Conservation (phyloP, 768 basidiomycete species). For the Tricholoma furcatifolium region DNA sequence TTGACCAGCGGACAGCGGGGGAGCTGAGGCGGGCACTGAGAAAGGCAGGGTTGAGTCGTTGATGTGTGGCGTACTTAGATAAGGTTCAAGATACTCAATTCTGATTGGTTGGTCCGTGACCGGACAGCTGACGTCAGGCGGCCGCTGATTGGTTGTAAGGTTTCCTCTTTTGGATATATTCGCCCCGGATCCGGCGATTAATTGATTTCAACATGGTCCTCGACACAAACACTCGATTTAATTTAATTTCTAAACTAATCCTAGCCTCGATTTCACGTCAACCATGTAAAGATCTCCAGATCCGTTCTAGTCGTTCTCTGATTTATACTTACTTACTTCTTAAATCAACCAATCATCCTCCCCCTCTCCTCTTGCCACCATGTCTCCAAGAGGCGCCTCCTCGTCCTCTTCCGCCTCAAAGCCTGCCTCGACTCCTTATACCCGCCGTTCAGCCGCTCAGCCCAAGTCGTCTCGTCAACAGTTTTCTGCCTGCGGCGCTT, state of each 20-base stretch:
- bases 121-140: slow-evolving; percentile 4
- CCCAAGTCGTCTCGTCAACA: slow-evolving; percentile 80
- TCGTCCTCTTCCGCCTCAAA: slow-evolving; percentile 37
- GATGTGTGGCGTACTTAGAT: slow-evolving; percentile 18
- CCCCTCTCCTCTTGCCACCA: slow-evolving; percentile 28
- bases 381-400: slow-evolving; percentile 57
- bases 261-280: slow-evolving; percentile 19
- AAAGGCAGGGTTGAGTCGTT: slow-evolving; percentile 47
- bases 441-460: slow-evolving; percentile 53
- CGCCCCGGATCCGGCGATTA: slow-evolving; percentile 35
- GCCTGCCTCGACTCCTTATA: slow-evolving; percentile 37
- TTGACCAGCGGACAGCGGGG: slow-evolving; percentile 81
- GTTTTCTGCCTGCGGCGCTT: slow-evolving; percentile 93
- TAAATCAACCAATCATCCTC: slow-evolving; percentile 30
- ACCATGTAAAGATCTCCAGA: slow-evolving; percentile 42
- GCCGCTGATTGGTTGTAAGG: neutral
- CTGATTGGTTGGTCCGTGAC: slow-evolving; percentile 1
- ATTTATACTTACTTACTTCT: slow-evolving; percentile 31
- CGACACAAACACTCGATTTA: slow-evolving; percentile 26
- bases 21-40: slow-evolving; percentile 65
- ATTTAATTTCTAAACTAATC: slow-evolving; percentile 6
- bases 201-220: slow-evolving; percentile 24
- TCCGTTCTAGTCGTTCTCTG: slow-evolving; percentile 40
- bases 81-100: slow-evolving; percentile 4
- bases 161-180: slow-evolving; percentile 11